phyloP scores from a whole-genome alignment of 805 yeast species.

The Yarrowia yakushimensis region DNA sequence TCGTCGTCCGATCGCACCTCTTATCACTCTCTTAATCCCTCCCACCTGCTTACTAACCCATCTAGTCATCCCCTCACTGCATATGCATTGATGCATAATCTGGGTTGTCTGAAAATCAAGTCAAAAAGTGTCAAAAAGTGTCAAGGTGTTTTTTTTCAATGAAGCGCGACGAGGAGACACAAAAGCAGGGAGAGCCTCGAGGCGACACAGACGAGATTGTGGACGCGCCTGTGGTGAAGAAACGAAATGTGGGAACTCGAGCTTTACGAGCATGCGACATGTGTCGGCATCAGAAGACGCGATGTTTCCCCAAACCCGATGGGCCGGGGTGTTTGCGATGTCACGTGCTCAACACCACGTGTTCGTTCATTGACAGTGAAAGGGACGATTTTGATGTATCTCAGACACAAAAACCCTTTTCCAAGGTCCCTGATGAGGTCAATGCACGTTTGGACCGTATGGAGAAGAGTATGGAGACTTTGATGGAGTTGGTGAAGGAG shows the following conservation, averaged over 20 bases:
- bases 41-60: not conserved
- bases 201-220: not conserved
- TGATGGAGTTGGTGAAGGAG: conserved; percentile 23
- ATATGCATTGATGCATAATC: conserved; percentile 8
- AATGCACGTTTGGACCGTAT: conserved; percentile 33
- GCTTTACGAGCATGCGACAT: conserved; percentile 53
- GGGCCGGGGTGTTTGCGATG: conserved; percentile 57
- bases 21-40: not conserved
- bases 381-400: conserved; percentile 23
- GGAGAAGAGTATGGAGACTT: conserved; percentile 22
- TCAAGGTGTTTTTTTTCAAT: not conserved
- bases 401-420: conserved; percentile 24
- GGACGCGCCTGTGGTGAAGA: conserved; percentile 1
- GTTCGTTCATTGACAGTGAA: conserved; percentile 47
- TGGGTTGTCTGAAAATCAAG: not conserved
- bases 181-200: not conserved
- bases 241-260: conserved; percentile 33
- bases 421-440: conserved; percentile 24
- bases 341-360: conserved; percentile 47
- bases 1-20: not conserved
- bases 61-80: too few species aligned
- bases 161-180: conserved; percentile 15
- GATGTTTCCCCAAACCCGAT: conserved; percentile 54
- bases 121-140: not conserved
- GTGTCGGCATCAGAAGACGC: conserved; percentile 56